Evolutionary conservation across 768 basidiomycete genomes (phyloP), one percentile per base, ranked within the genome.

Genomic region (Baorangia bicolor): DNA sequence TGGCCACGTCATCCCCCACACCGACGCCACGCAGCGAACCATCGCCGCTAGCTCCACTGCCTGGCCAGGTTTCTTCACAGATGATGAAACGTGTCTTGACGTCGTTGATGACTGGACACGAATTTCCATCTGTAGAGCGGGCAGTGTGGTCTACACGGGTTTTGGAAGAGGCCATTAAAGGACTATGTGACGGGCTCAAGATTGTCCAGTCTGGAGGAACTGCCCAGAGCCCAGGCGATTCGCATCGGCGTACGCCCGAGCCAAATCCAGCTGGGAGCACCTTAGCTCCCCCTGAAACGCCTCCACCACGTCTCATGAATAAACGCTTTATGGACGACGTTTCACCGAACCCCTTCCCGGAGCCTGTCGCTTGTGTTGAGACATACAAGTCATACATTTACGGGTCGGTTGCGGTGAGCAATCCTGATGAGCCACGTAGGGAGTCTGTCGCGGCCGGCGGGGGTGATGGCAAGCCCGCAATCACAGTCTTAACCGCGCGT

Each of bases 71-170:
- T 34, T 76, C 87, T 5, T 73, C 75, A 25, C 81, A 84, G 61
- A 77, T 93, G 60, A 79, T 86, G 62, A 84, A 85, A 64, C 86
- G 94, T 20, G 75, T 97, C 21, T 68, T 89, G 63, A 76, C 79
- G 23, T 82, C 84, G 47, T 75, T 96, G 61, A 77, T 85, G 69
- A 89, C 79, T 21, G 83, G 86, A 37, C 82, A 88, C 60, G 92
- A 94, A 69, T 95, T 94, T 70, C 85, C 86, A 35, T 85, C 81
- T 10, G 66, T 72, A 12, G 85, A 86, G 50, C 79, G 83, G 52
- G 81, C 88, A 18, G 70, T 82, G 56, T 81, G 84, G 63, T 87
- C 82, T 16, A 92, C 90, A 27, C 84, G 85, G 67, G 81, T 85
- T 39, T 73, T 95, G 62, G 85, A 90, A 69, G 77, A 77, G 31